A percentile compares a stretch with the other conserved stretches of the same genome.
These are phyloP conservation scores for Circinella umbellata DNA, from an alignment of 371 early-diverging fungal species.

Conservation along the genomic window DNA sequence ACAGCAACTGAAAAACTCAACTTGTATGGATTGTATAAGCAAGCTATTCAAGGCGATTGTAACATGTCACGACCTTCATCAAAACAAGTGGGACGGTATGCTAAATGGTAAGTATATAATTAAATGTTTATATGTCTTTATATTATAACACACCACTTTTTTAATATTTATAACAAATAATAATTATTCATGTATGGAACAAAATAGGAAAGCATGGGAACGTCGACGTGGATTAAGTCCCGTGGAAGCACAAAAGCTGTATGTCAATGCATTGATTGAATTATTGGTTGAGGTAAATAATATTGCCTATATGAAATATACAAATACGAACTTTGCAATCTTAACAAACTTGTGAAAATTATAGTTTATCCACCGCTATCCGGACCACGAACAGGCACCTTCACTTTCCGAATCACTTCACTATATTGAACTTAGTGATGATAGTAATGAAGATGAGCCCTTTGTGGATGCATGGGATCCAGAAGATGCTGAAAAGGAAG, in stretches of 20 bases:
- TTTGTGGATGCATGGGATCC: conserved; percentile 25
- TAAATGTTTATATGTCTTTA: not conserved
- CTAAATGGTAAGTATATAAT: conserved; percentile 36
- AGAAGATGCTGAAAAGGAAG: conserved; percentile 19
- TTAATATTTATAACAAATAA: not conserved
- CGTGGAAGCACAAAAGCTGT: conserved; percentile 35
- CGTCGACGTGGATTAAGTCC: conserved; percentile 36
- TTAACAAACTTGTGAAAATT: not conserved
- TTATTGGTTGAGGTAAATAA: conserved; percentile 31
- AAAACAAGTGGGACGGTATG: conserved; percentile 27
- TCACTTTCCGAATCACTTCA: conserved; percentile 15
- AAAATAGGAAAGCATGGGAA: conserved; percentile 42
- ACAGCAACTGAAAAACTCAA: conserved; percentile 67
- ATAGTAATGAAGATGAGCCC: conserved; percentile 9
- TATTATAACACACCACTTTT: no score
- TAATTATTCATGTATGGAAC: not conserved
- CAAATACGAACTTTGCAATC: not conserved
- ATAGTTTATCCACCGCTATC: conserved; percentile 27
- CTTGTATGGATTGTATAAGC: conserved; percentile 82
- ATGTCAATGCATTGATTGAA: conserved; percentile 33
- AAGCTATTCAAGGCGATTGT: conserved; percentile 75
- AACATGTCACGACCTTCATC: conserved; percentile 41
- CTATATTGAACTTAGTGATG: conserved; percentile 17
- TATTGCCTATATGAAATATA: not conserved
- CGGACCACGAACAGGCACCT: conserved; percentile 23